These are phyloP conservation scores for Clarireedia monteithiana DNA, from an alignment of 2,329 filamentous ascomycete species.

Conservation along the genomic window DNA sequence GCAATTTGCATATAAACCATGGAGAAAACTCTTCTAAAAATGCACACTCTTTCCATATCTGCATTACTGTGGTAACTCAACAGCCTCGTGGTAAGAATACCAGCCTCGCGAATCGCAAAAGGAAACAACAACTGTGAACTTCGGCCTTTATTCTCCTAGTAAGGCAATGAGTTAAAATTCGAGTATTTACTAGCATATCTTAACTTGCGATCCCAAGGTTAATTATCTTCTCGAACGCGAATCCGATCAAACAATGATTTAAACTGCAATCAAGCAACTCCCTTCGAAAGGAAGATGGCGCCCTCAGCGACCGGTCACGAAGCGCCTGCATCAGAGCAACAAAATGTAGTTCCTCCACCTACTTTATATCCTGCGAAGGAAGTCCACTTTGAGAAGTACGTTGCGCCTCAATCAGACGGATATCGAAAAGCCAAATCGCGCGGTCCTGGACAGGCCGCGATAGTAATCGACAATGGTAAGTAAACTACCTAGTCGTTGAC, in stretches of 20 bases:
- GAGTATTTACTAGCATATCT: not conserved
- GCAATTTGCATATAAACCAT: too few species aligned
- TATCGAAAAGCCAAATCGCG: constrained; percentile 51
- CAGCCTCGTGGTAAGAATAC: not conserved
- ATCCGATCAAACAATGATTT: not conserved
- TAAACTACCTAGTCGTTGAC: not conserved
- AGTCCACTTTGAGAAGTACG: constrained; percentile 49
- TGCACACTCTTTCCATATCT: not conserved
- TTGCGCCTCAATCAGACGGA: constrained; percentile 53
- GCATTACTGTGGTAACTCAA: not conserved
- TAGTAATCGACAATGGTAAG: constrained; percentile 95
- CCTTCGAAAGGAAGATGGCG: constrained; percentile 23
- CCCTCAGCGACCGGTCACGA: constrained; percentile 26
- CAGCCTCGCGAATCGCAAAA: constrained; percentile 1
- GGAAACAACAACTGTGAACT: not conserved
- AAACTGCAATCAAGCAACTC: not conserved
- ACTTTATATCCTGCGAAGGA: constrained; percentile 55
- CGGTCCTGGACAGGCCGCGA: constrained; percentile 56
- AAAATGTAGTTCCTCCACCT: constrained; percentile 43
- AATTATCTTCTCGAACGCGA: not conserved
- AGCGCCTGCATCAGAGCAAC: constrained; percentile 33
- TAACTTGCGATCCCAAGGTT: not conserved
- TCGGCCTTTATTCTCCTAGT: not conserved
- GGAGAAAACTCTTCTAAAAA: too few species aligned
- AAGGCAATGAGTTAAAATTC: not conserved